These are phyloP conservation scores for Tulasnella sp. DNA, from an alignment of 768 basidiomycete genomes.

Conservation along the genomic window DNA sequence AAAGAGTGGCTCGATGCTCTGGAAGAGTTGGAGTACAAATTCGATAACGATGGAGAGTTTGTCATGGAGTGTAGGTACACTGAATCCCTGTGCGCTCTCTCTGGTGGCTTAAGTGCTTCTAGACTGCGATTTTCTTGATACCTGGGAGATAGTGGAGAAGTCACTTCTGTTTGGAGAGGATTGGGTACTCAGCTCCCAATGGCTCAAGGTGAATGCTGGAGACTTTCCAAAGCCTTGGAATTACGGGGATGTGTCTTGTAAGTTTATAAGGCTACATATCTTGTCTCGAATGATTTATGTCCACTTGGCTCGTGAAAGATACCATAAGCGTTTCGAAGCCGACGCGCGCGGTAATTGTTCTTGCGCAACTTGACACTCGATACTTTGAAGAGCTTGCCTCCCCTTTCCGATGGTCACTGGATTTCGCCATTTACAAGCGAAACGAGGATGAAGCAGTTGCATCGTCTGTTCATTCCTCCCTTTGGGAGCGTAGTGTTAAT, in stretches of 20 bases:
- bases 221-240: slow-evolving; percentile 38
- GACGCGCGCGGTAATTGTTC: slow-evolving; percentile 36
- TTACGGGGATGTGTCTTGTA: slow-evolving; percentile 43
- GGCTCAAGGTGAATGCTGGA: slow-evolving; percentile 35
- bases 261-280: slow-evolving; percentile 17
- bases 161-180: slow-evolving; percentile 36
- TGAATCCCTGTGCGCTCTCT: background rate
- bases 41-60: slow-evolving; percentile 14
- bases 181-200: slow-evolving; percentile 38
- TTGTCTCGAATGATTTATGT: background rate
- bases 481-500: slow-evolving; percentile 22
- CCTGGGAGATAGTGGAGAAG: slow-evolving; percentile 34
- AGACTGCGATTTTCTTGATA: slow-evolving; percentile 20
- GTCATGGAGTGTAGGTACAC: slow-evolving; percentile 11
- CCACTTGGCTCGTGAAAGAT: slow-evolving; percentile 25
- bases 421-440: slow-evolving; percentile 39
- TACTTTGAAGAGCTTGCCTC: slow-evolving; percentile 39
- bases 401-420: slow-evolving; percentile 35
- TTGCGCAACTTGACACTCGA: slow-evolving; percentile 39
- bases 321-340: slow-evolving; percentile 33
- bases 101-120: background rate
- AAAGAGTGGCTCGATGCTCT: slow-evolving; percentile 12
- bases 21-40: slow-evolving; percentile 10
- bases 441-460: slow-evolving; percentile 28
- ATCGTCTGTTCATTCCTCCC: slow-evolving; percentile 19